phyloP scores from a whole-genome alignment of 805 yeast genomes.

The Cyberlindnera petersonii region DNA sequence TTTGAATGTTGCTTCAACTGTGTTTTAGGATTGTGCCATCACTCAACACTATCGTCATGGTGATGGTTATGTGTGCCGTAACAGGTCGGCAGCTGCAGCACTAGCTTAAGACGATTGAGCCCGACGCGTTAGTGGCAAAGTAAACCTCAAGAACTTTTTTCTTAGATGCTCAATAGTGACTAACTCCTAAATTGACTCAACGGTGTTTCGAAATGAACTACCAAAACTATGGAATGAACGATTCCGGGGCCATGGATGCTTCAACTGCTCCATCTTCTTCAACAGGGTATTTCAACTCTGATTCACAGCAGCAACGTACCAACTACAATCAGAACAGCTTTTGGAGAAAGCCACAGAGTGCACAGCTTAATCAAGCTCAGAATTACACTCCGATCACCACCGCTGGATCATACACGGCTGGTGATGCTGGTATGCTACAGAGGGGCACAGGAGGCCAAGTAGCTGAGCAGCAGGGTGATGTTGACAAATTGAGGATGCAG shows the following conservation, averaged over 20 bases:
- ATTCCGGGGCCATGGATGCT: constrained; percentile 11
- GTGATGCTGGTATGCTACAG: background rate
- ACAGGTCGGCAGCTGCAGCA: too few species aligned
- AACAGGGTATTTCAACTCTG: constrained; percentile 4
- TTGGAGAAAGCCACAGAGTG: constrained; percentile 11
- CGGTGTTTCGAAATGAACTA: constrained; percentile 4
- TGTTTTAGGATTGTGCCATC: constrained; percentile 2
- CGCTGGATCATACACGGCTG: constrained; percentile 2
- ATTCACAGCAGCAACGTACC: constrained; percentile 9
- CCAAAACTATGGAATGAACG: constrained; percentile 6
- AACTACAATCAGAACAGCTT: constrained; percentile 9
- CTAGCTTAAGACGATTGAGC: too few species aligned
- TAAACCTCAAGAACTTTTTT: too few species aligned
- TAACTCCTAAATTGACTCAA: background rate
- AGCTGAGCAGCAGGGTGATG: constrained; percentile 13
- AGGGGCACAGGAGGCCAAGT: background rate
- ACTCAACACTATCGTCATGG: constrained; percentile 10
- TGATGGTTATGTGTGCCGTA: constrained; percentile 8
- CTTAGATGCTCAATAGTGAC: too few species aligned
- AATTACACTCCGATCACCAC: constrained; percentile 1
- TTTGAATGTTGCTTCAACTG: background rate
- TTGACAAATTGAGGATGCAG: constrained; percentile 44
- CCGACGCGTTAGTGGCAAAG: too few species aligned
- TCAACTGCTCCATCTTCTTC: constrained; percentile 18
- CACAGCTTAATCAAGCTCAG: constrained; percentile 1